Percentiles rank a stretch among this genome's conserved stretches.
Evolutionary conservation across 495 filamentous ascomycete species (phyloP).

Genomic region (Podospora conica): DNA sequence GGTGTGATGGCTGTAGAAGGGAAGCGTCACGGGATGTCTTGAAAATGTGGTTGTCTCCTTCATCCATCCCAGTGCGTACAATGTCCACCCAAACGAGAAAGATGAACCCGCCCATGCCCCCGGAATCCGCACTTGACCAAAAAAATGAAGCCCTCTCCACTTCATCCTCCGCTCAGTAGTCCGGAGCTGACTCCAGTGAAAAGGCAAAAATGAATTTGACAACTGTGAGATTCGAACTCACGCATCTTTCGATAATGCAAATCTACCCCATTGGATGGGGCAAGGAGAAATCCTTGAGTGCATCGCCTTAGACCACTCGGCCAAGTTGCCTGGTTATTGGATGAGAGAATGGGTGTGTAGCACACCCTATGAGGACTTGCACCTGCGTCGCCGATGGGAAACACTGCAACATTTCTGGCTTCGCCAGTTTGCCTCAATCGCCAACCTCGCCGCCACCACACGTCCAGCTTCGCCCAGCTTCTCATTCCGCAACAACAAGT

Average conservation of each 20-base stretch:
- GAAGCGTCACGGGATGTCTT: background rate
- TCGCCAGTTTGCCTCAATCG: too few species aligned
- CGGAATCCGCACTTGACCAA: background rate
- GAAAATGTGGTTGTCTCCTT: background rate
- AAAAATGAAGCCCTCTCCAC: background rate
- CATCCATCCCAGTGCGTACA: background rate
- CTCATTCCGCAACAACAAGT: too few species aligned
- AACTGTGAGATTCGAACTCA: background rate
- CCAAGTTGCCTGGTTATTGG: background rate
- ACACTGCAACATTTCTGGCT: too few species aligned
- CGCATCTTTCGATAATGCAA: background rate
- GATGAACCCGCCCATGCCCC: background rate
- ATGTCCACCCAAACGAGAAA: background rate
- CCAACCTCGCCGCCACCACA: too few species aligned
- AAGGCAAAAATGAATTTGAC: background rate
- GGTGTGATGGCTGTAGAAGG: constrained; percentile 36
- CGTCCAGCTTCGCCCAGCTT: too few species aligned
- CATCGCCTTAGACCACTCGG: background rate
- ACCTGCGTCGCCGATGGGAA: too few species aligned
- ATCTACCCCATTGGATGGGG: background rate
- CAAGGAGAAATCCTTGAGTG: background rate
- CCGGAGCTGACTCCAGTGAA: background rate
- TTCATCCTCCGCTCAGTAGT: background rate
- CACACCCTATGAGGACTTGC: too few species aligned
- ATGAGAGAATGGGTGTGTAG: background rate